Evolutionary conservation across 2,329 filamentous ascomycete genomes (phyloP).

Genomic region (Chrysoporthe deuterocubensis): DNA sequence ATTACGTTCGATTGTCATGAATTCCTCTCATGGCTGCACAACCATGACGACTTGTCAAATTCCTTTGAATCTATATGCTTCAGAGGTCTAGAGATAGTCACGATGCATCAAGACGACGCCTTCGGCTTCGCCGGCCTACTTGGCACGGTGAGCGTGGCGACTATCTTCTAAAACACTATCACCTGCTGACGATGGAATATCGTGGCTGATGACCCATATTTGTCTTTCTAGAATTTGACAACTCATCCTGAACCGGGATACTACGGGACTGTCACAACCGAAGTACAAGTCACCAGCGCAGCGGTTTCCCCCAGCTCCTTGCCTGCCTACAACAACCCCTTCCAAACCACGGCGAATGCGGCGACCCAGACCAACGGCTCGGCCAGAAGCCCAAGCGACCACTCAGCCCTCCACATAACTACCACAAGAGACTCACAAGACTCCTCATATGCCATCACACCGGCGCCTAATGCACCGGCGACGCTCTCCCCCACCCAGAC

Average conservation of each 20-base stretch:
- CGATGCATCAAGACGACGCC: not conserved
- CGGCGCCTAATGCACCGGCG: conserved; percentile 18
- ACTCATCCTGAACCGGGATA: conserved; percentile 36
- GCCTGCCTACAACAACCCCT: conserved; percentile 30
- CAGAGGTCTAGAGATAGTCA: not conserved
- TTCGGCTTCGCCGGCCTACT: not conserved
- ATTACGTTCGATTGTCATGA: not conserved
- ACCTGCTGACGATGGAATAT: not conserved
- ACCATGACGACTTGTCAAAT: not conserved
- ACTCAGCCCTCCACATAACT: not conserved
- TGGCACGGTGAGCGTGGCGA: not conserved
- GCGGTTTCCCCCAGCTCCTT: conserved; percentile 19
- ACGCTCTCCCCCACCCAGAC: conserved; percentile 21
- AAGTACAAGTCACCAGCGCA: conserved; percentile 50
- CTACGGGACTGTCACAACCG: conserved; percentile 58
- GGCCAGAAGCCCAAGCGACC: conserved; percentile 14
- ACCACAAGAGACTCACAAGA: conserved; percentile 29
- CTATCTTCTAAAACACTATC: not conserved
- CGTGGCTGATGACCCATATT: conserved; percentile 14
- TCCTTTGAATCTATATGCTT: not conserved
- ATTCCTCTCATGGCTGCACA: not conserved
- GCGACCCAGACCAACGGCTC: conserved; percentile 30
- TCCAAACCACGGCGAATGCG: conserved; percentile 26
- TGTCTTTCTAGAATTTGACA: conserved; percentile 25
- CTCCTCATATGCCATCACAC: conserved; percentile 23